Evolutionary conservation across 2,329 filamentous ascomycete genomes (phyloP).

Genomic region (Colletotrichum lini): DNA sequence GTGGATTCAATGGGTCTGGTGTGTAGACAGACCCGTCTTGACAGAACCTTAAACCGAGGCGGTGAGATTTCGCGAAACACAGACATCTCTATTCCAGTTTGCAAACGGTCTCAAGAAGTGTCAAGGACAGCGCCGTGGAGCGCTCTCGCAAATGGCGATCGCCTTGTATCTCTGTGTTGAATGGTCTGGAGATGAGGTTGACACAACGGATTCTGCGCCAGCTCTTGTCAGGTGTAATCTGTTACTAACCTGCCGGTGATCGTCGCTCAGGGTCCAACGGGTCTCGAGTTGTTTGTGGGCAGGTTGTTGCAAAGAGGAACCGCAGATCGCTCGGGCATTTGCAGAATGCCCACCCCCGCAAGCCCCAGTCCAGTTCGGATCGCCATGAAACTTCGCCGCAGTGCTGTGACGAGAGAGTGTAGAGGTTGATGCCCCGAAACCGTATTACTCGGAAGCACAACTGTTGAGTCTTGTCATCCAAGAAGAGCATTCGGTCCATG

Average conservation of each 20-base stretch:
- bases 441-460: background rate
- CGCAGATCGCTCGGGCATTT: slow-evolving; percentile 37
- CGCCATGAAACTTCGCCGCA: slow-evolving; percentile 28
- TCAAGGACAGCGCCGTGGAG: background rate
- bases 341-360: slow-evolving; percentile 38
- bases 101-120: background rate
- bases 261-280: slow-evolving; percentile 34
- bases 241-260: slow-evolving; percentile 30
- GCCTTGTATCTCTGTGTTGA: background rate
- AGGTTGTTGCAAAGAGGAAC: slow-evolving; percentile 21
- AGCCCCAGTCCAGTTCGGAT: slow-evolving; percentile 32
- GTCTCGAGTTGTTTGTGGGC: slow-evolving; percentile 19
- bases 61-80: slow-evolving; percentile 9
- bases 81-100: background rate
- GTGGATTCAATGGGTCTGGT: background rate
- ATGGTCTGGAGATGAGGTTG: background rate
- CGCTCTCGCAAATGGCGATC: background rate
- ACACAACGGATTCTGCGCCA: background rate
- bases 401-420: slow-evolving; percentile 20
- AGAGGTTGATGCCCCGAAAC: background rate
- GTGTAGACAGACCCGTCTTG: background rate
- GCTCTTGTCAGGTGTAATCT: background rate
- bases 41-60: slow-evolving; percentile 10
- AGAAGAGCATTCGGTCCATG: background rate
- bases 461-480: background rate